phyloP scores from a whole-genome alignment of 805 yeast species.

The Monosporozyma unispora region DNA sequence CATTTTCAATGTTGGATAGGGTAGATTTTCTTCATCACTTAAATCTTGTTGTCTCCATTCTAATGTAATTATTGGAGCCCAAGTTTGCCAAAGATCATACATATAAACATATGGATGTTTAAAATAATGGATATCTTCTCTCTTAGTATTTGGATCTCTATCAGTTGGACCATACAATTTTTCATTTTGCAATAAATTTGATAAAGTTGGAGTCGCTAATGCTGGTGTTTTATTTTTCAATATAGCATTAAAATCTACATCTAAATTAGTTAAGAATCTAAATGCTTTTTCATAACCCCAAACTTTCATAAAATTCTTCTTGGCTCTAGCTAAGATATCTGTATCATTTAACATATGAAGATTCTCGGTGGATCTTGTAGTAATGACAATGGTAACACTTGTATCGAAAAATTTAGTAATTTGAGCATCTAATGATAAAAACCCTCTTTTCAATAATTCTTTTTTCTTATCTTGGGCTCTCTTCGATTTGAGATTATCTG shows the following conservation, averaged over 20 bases:
- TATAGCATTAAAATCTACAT: constrained; percentile 32
- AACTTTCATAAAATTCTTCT: constrained; percentile 54
- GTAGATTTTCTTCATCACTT: constrained; percentile 31
- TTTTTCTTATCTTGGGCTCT: constrained; percentile 21
- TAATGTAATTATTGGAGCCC: constrained; percentile 70
- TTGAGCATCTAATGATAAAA: constrained; percentile 42
- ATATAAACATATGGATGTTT: constrained; percentile 65
- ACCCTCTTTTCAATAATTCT: constrained; percentile 26
- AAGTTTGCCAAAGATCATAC: constrained; percentile 68
- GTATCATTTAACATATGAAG: constrained; percentile 35
- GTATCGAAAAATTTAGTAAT: constrained; percentile 51
- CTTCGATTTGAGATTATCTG: constrained; percentile 12
- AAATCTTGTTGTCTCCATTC: constrained; percentile 57
- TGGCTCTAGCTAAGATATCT: constrained; percentile 64
- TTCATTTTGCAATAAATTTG: constrained; percentile 71
- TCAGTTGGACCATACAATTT: constrained; percentile 80
- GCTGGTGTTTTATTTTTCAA: constrained; percentile 17
- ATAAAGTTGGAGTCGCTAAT: constrained; percentile 33
- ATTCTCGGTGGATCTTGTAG: constrained; percentile 45
- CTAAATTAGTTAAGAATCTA: constrained; percentile 63
- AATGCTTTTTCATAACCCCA: constrained; percentile 85
- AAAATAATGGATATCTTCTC: constrained; percentile 81
- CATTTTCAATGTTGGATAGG: constrained; percentile 26
- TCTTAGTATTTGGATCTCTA: constrained; percentile 73
- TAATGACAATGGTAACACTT: constrained; percentile 67